Base-by-base conservation (phyloP, 805 yeast genomes). In the Blastobotrys americana region DNA sequence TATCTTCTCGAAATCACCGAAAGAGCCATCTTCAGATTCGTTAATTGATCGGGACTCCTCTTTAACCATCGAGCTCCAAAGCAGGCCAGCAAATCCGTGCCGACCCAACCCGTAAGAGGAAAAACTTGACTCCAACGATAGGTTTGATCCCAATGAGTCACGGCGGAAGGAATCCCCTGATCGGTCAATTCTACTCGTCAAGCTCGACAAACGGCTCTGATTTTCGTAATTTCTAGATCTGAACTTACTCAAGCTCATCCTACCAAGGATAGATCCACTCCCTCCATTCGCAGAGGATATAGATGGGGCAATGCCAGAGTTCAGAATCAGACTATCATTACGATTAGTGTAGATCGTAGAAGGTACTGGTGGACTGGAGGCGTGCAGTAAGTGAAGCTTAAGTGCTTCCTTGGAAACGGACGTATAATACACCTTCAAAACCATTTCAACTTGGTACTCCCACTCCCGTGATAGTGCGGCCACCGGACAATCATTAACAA, bases 41-140 rank as follows among this genome's bases (percentile, higher is more conserved):
- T 68, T 34, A 15, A 19, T 27, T 13, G 37, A 20, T 4, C 16
- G 15, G 2, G 33, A 13, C 39, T 58, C 58, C 25, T 57, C 61
- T 28, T 51, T 45, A 28, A 55, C 54, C 56, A 58, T 56, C 31
- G 59, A 50, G 49, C 55, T 55, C 55, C 55, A 55, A 43, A 58
- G 41, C 34, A 57, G 47, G 4, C 60, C 60, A 9, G 63, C 63
- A 42, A 59, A 56, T n/a, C 63, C 63, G 34, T 62, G 42, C 54
- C 63, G 39, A 48, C 50, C 10, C 55, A 63, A 28, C 53, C 60
- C 43, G 52, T 48, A 45, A 50, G 56, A 43, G 36, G 59, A 39
- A 27, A 45, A 51, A 49, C 51, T 42, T 5, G 68, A 57, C 48
- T 71, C 64, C 47, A 69, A 54, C 35, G 77, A 64, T 37, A 72